These are phyloP conservation scores for Citrus medica DNA, from an alignment of 345 rosid species.

Conservation along the genomic window DNA sequence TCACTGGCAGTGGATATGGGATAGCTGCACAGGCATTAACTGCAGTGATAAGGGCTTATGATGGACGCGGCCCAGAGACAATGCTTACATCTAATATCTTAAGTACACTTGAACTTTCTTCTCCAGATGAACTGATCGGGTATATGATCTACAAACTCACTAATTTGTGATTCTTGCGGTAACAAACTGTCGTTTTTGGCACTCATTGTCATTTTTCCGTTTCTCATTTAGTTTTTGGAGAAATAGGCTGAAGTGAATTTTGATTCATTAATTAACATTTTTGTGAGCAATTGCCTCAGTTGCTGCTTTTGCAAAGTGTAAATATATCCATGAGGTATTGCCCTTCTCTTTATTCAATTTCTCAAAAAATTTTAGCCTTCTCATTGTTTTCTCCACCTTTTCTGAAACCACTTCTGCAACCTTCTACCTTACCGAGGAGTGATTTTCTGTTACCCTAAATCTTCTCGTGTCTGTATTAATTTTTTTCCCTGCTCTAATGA, in stretches of 20 bases:
- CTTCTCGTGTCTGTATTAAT: background rate
- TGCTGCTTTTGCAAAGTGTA: slow-evolving; percentile 2
- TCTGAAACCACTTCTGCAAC: background rate
- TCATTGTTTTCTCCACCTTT: background rate
- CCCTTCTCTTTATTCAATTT: no score
- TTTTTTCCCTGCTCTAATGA: background rate
- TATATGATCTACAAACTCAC: slow-evolving; percentile 12
- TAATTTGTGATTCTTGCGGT: background rate
- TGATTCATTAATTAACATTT: background rate
- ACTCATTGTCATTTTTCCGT: background rate
- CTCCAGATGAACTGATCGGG: slow-evolving; percentile 85
- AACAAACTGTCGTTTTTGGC: background rate
- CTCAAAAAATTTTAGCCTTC: background rate
- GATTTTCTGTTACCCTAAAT: background rate
- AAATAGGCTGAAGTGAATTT: background rate
- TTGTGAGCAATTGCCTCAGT: background rate
- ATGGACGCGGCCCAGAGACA: slow-evolving; percentile 89
- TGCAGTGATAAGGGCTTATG: slow-evolving; percentile 83
- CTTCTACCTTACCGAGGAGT: background rate
- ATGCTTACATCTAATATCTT: slow-evolving; percentile 62
- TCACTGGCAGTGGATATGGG: slow-evolving; percentile 74
- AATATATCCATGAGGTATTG: background rate
- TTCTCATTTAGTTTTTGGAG: background rate
- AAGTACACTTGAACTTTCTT: slow-evolving; percentile 63
- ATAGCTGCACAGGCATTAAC: slow-evolving; percentile 94